phyloP scores from a whole-genome alignment of 164 flowering plant species.

The Berberis thunbergii region DNA sequence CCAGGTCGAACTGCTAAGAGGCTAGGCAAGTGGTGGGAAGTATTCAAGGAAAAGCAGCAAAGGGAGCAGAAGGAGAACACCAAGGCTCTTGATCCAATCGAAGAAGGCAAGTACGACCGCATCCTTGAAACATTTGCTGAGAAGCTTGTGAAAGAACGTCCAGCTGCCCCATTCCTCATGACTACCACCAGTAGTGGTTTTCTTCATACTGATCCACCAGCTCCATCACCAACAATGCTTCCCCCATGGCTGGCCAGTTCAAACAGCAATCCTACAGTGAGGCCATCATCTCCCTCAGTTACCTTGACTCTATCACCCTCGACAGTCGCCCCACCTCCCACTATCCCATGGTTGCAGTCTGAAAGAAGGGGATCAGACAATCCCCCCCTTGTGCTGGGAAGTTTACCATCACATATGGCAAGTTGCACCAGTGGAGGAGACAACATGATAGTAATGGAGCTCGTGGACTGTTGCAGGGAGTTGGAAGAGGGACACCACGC shows the following conservation, averaged over 20 bases:
- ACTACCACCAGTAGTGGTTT: constrained; percentile 63
- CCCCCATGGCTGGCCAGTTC: constrained; percentile 80
- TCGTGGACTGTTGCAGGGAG: constrained; percentile 72
- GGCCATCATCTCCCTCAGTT: constrained; percentile 76
- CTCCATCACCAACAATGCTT: constrained; percentile 37
- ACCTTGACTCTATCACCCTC: constrained; percentile 71
- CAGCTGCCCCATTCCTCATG: constrained; percentile 41
- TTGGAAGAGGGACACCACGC: constrained; percentile 80
- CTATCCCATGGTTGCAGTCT: constrained; percentile 54
- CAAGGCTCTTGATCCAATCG: constrained; percentile 38
- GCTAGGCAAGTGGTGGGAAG: constrained; percentile 98
- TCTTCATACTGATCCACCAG: constrained; percentile 39
- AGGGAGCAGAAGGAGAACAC: constrained; percentile 46
- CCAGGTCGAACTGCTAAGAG: constrained; percentile 88
- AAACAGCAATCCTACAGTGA: constrained; percentile 20
- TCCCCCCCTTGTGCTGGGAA: constrained; percentile 25
- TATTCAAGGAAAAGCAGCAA: constrained; percentile 79
- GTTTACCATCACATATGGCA: constrained; percentile 22
- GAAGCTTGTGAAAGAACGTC: constrained; percentile 64
- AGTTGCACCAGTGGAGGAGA: constrained; percentile 23
- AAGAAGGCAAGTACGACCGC: constrained; percentile 65
- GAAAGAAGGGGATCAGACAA: constrained; percentile 29
- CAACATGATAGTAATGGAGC: constrained; percentile 31
- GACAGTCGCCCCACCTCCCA: constrained; percentile 30
- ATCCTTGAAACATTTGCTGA: constrained; percentile 84